These are phyloP conservation scores for Oidiodendron maius DNA, from an alignment of 495 filamentous ascomycete genomes.

Conservation along the genomic window DNA sequence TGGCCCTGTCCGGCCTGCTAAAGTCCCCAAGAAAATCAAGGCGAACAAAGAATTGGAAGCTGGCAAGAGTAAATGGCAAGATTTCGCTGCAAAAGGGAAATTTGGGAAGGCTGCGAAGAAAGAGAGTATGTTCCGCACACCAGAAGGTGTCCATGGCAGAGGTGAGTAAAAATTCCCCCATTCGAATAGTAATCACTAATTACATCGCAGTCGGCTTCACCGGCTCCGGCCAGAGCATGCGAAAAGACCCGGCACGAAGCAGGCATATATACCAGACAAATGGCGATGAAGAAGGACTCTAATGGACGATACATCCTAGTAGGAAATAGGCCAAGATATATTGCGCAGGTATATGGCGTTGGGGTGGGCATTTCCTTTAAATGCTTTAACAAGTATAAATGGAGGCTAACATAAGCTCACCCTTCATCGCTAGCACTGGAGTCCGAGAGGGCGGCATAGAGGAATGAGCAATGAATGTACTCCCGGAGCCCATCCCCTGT, in stretches of 20 bases:
- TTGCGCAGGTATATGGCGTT: slow-evolving; percentile 26
- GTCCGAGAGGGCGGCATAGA: not conserved
- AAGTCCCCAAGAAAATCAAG: slow-evolving; percentile 77
- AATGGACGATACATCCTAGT: slow-evolving; percentile 34
- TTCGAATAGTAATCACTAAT: slow-evolving; percentile 4
- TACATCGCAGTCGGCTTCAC: slow-evolving; percentile 78
- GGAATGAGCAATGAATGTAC: slow-evolving; percentile 4
- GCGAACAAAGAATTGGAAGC: slow-evolving; percentile 84
- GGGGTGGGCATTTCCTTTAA: slow-evolving; percentile 6
- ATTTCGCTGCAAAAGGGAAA: slow-evolving; percentile 78
- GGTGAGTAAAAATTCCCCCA: slow-evolving; percentile 43
- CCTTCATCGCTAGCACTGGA: not conserved
- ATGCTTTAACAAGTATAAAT: slow-evolving; percentile 8
- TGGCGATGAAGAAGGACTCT: too few species aligned
- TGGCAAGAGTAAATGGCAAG: slow-evolving; percentile 91
- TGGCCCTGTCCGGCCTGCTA: slow-evolving; percentile 57
- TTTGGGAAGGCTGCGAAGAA: slow-evolving; percentile 70
- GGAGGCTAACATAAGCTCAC: slow-evolving; percentile 22
- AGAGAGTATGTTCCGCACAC: slow-evolving; percentile 96
- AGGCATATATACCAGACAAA: slow-evolving; percentile 82
- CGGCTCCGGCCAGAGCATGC: slow-evolving; percentile 89
- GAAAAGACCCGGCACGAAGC: slow-evolving; percentile 76
- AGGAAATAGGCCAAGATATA: not conserved
- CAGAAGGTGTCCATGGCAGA: slow-evolving; percentile 76
- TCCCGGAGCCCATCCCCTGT: not conserved